Base-by-base conservation (phyloP, 345 rosid species). In the Moringa oleifera region DNA sequence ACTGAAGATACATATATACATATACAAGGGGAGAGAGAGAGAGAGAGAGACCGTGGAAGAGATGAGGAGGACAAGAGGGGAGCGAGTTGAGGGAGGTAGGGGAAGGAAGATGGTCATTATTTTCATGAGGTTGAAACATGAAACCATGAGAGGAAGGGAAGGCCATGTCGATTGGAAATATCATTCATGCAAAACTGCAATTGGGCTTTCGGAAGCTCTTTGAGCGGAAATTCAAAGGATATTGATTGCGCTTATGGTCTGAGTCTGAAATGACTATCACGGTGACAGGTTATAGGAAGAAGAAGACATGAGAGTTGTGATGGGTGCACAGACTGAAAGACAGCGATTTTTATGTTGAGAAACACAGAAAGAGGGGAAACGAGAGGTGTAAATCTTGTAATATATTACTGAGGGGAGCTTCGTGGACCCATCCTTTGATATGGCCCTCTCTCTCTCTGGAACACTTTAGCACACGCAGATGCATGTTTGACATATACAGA, bases 61-160 rank as follows among this genome's bases (percentile, higher is more conserved):
- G 82, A 12, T 82, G 89, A 13, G 90, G 90, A 76, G 88, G 96
- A 41, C 81, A 80, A 56, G 96, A 75, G 52, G 86, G 78, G 63
- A 83, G 79, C 50, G 82, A 74, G 53, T 23, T 72, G 68, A 79
- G 84, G 25, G 79, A 76, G 52, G 83, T 77, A 18, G 84, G 88
- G 18, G 90, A 81, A 55, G 88, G 80, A 25, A 80, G 82, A 70
- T 78, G 83, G 63, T 76, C 84, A 41, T 79, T 73, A 70, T 70
- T 53, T 72, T 89, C 88, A 61, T 71, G 80, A 59, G 86, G 55
- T 69, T 80, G 90, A 73, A 86, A 84, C 77, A 84, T 71, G 81
- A 89, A 89, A 67, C 79, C 73, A 49, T 71, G 85, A 63, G 83
- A 62, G 78, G 87, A 53, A 72, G 87, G 96, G 66, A 80, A 88